Base-by-base conservation (phyloP, 1,139 yeast species). In the Lodderomyces margitis region DNA sequence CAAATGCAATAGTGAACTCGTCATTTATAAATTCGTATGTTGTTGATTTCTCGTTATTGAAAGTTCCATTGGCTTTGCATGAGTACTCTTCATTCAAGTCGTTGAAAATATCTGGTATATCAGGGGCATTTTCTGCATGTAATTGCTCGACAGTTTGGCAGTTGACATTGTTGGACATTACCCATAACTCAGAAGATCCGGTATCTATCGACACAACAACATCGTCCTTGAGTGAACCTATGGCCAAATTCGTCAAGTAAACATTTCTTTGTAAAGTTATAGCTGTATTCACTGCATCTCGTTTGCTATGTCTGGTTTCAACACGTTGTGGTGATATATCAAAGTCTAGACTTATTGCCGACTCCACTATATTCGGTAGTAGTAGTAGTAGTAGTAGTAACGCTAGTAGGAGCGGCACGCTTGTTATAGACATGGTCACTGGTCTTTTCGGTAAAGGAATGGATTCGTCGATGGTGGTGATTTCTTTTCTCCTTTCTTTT, bases 161-260 rank as follows among this genome's bases (percentile, higher is more conserved):
- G 4, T 34, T 19, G 1, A 44, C 49, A 21, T 40, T 39, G 3
- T 28, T 27, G 2, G 40, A 40, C 53, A 45, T 43, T 8, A 72
- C 61, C 78, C 78, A 72, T 43, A 71, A 51, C 46, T 70, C 76
- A 24, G 68, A 54, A n/a, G 74, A 66, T 9, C 76, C 76, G 5
- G 78, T 72, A 32, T 72, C 78, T 15, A 72, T 61, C 38, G 68
- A 52, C 1, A 69, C 69, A 2, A 56, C 52, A 14, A 62, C 62
- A 20, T 51, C 38, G 36, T 68, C 64, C 12, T 53, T 46, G 27
- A 59, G 51, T 8, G 68, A 59, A 1, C 77, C 77, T 27, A 68
- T 50, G 25, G 54, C 45, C 38, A 78, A 48, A 11, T 59, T 59
- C 1, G 76, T 73, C 41, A 73, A 58, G 54, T 79, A 80, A 3